Evolutionary conservation across 2,329 filamentous ascomycete genomes (phyloP), one percentile per base, ranked within the genome.

Genomic region (Pezicula rhizophila): DNA sequence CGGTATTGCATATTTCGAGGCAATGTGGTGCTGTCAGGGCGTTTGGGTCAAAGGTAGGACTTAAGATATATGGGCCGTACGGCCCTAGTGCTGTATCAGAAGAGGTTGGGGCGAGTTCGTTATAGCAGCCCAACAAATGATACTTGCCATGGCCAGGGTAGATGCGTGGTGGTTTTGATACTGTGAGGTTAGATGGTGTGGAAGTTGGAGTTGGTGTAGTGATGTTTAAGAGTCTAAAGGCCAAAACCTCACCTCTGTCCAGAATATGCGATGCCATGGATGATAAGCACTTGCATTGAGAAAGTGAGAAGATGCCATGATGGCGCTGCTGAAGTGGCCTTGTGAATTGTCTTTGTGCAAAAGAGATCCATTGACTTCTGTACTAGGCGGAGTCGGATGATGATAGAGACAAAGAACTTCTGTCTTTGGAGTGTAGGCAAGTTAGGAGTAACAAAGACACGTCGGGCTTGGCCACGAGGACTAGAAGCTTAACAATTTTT

Each of bases 41-140:
- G 20, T 53, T 47, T 14, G 45, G 31, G 10, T 23, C 20, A 20
- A 49, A 42, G 7, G 17, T 35, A 8, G 55, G 55, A 33, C n/a
- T 50, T 15, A 31, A 12, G 28, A 53, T 40, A 35, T 54, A 56
- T 28, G 44, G 23, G n/a, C 48, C 48, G 12, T n/a, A 28, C 5
- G 45, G 31, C 6, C 50, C 52, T 38, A 6, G 8, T 33, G 52
- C 50, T 7, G 42, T 48, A 15, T 37, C 38, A 17, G 46, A 44
- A 7, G 38, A 25, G 8, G 12, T 26, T 11, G 38, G 7, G 4
- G 44, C 31, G 26, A 51, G 49, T 47, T 57, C 53, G n/a, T 48
- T 50, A 35, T 53, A 57, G 44, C 53, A 56, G n/a, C 55, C 53
- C 6, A 52, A 26, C 4, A 52, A 35, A 31, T 44, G 23, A 42